These are phyloP conservation scores for Xanthoparmelia taractica DNA, from an alignment of 495 filamentous ascomycete genomes.

Conservation along the genomic window DNA sequence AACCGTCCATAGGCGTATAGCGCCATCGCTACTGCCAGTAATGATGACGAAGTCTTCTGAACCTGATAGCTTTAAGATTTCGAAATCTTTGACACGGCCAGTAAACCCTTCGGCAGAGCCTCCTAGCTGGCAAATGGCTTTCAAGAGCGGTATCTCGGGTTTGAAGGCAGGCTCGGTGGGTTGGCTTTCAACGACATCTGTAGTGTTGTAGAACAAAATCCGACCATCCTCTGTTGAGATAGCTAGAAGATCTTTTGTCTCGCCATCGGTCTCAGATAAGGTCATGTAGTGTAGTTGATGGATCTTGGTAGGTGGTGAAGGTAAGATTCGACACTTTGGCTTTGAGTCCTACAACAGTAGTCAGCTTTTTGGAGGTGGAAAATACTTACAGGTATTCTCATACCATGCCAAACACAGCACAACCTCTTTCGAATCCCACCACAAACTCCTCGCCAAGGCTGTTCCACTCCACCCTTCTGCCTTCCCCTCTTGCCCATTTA, in stretches of 20 bases:
- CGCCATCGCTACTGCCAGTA: slow-evolving; percentile 75
- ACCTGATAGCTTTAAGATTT: slow-evolving; percentile 44
- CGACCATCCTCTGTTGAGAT: slow-evolving; percentile 91
- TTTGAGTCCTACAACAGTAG: slow-evolving; percentile 53
- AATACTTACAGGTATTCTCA: slow-evolving; percentile 34
- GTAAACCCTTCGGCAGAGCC: slow-evolving; percentile 58
- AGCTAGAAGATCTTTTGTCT: slow-evolving; percentile 51
- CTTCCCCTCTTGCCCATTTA: slow-evolving; percentile 72
- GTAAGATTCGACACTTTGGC: slow-evolving; percentile 62
- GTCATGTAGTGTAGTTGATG: slow-evolving; percentile 70
- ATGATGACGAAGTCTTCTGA: slow-evolving; percentile 50
- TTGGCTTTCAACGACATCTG: slow-evolving; percentile 29
- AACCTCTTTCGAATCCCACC: slow-evolving; percentile 81
- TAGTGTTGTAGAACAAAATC: slow-evolving; percentile 75
- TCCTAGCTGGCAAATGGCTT: slow-evolving; percentile 68
- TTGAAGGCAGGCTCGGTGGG: neutral
- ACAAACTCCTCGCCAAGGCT: slow-evolving; percentile 68
- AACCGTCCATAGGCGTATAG: slow-evolving; percentile 67
- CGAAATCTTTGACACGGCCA: slow-evolving; percentile 84
- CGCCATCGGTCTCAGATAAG: slow-evolving; percentile 36
- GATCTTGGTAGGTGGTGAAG: slow-evolving; percentile 66
- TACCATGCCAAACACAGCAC: slow-evolving; percentile 69
- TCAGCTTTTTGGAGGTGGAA: slow-evolving; percentile 4
- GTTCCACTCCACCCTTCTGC: slow-evolving; percentile 78
- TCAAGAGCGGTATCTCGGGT: slow-evolving; percentile 41